Evolutionary conservation across 768 basidiomycete species (phyloP).

Genomic region (Tubosaeta sp.): DNA sequence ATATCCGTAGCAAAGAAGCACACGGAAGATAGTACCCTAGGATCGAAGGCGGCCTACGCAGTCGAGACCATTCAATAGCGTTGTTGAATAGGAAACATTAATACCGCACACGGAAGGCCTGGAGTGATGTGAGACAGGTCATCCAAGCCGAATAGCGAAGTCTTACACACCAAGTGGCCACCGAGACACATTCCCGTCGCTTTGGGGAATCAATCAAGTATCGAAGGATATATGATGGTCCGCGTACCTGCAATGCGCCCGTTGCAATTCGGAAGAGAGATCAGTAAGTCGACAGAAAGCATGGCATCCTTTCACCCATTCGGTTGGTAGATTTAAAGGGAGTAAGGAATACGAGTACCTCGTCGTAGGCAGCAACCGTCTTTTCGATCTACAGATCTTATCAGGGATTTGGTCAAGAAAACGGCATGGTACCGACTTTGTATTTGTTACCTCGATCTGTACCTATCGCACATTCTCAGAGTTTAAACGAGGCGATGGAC

Average conservation of each 20-base stretch:
- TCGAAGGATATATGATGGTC: neutral
- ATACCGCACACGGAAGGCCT: conserved; percentile 50
- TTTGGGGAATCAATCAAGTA: conserved; percentile 23
- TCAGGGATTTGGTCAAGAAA: conserved; percentile 2
- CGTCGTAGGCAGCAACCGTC: conserved; percentile 80
- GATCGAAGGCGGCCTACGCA: conserved; percentile 79
- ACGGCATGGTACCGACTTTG: conserved; percentile 50
- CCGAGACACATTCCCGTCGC: conserved; percentile 91
- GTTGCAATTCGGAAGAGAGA: conserved; percentile 75
- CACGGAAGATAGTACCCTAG: conserved; percentile 74
- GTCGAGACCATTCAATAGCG: neutral
- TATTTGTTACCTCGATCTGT: conserved; percentile 91
- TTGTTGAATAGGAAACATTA: neutral
- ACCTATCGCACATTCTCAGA: conserved; percentile 37
- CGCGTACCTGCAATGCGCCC: conserved; percentile 79
- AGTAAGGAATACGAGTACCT: conserved; percentile 41
- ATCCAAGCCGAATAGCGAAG: neutral
- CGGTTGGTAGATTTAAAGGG: neutral
- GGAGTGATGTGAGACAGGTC: conserved; percentile 2
- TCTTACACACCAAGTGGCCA: conserved; percentile 67
- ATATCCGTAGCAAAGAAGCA: conserved; percentile 97
- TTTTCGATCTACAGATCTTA: conserved; percentile 72
- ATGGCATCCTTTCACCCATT: conserved; percentile 60
- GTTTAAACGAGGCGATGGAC: neutral
- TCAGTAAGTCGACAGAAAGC: conserved; percentile 70